These are phyloP conservation scores for Syzygium grande DNA, from an alignment of 345 rosid genomes.

Conservation along the genomic window DNA sequence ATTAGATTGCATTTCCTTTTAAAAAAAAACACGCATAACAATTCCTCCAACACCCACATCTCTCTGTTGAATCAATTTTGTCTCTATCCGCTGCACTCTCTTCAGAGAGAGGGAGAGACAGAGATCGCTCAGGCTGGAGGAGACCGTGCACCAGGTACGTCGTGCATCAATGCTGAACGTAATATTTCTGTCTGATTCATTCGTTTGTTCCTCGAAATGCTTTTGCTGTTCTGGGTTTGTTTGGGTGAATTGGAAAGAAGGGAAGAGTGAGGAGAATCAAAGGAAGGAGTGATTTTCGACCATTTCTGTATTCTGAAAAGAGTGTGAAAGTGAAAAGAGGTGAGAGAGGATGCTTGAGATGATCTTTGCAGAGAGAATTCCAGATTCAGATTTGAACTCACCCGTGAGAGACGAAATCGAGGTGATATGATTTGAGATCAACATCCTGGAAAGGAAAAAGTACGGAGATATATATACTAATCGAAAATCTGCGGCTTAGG, in stretches of 20 bases:
- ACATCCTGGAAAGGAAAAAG: background rate
- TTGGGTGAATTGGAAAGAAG: background rate
- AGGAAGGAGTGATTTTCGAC: background rate
- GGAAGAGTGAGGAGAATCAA: background rate
- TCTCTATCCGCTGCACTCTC: background rate
- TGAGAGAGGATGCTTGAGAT: background rate
- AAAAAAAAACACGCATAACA: background rate
- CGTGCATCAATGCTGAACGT: background rate
- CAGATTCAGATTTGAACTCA: background rate
- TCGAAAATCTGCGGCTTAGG: background rate
- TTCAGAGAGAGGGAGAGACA: background rate
- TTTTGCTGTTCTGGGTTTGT: background rate
- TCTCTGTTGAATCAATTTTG: background rate
- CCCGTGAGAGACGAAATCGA: background rate
- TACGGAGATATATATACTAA: background rate
- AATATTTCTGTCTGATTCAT: background rate
- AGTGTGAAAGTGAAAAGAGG: background rate
- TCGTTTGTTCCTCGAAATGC: background rate
- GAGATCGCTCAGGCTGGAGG: conserved; percentile 3
- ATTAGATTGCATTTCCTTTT: background rate
- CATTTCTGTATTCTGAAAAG: background rate
- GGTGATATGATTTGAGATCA: background rate
- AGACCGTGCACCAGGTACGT: conserved; percentile 3
- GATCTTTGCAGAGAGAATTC: background rate
- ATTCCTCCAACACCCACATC: background rate